Evolutionary conservation across 192 early-diverging fungal genomes (phyloP).

Genomic region (Coemansia sp.): DNA sequence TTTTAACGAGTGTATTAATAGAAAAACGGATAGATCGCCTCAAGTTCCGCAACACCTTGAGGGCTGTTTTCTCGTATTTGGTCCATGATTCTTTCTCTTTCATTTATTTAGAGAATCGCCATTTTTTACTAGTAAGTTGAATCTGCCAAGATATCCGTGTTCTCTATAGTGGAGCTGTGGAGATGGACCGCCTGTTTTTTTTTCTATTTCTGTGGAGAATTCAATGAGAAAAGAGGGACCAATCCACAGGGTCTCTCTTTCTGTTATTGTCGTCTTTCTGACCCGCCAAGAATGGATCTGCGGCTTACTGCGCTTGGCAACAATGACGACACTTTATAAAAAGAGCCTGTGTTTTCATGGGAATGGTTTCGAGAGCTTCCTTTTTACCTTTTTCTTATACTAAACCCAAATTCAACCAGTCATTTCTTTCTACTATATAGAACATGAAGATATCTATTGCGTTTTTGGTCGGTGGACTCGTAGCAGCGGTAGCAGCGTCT

Average conservation of each 20-base stretch:
- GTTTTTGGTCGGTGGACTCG: neutral
- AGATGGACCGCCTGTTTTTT: neutral
- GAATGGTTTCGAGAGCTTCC: neutral
- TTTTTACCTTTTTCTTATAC: neutral
- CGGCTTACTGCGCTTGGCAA: neutral
- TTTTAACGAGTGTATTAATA: neutral
- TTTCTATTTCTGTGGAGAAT: neutral
- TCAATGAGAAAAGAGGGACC: neutral
- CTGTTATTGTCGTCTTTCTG: neutral
- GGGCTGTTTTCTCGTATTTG: too few relatives aligned
- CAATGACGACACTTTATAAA: neutral
- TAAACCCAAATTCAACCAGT: neutral
- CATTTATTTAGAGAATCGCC: too few relatives aligned
- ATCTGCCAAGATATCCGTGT: neutral
- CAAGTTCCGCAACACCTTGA: neutral
- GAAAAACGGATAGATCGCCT: constrained; percentile 1
- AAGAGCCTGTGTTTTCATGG: neutral
- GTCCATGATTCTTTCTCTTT: too few relatives aligned
- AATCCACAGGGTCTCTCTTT: neutral
- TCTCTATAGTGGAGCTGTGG: neutral
- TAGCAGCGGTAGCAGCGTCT: neutral
- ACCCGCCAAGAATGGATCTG: neutral
- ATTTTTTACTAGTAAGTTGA: neutral
- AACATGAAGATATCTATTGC: neutral
- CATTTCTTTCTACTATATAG: neutral